A percentile compares a stretch with the other conserved stretches of the same genome.
Conservation (phyloP, 805 yeast species). For the Blastobotrys parvus region DNA sequence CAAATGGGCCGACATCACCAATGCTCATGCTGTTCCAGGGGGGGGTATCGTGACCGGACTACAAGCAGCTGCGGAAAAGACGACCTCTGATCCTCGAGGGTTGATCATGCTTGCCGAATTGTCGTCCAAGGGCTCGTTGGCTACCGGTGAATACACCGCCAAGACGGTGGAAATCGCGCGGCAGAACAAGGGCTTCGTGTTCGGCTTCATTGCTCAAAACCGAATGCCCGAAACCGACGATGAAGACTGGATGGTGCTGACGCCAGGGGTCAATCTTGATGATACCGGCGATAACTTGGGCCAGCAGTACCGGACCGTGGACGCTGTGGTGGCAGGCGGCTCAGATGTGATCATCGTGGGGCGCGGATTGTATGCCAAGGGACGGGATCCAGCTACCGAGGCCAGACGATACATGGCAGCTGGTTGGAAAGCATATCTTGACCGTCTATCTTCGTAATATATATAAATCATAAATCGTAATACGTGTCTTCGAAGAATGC, state of each 20-base stretch:
- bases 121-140: slow-evolving; percentile 88
- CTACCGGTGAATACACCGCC: slow-evolving; percentile 82
- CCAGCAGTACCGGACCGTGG: slow-evolving; percentile 92
- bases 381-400: slow-evolving; percentile 82
- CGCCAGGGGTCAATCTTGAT: slow-evolving; percentile 97
- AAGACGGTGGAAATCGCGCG: slow-evolving; percentile 88
- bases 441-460: slow-evolving; percentile 5
- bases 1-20: slow-evolving; percentile 93
- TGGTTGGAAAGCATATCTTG: slow-evolving; percentile 83
- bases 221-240: slow-evolving; percentile 62
- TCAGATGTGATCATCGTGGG: slow-evolving; percentile 97
- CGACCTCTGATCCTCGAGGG: slow-evolving; percentile 64
- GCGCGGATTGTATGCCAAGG: slow-evolving; percentile 90
- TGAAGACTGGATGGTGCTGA: slow-evolving; percentile 93
- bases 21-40: slow-evolving; percentile 97
- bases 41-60: slow-evolving; percentile 86
- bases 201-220: slow-evolving; percentile 93
- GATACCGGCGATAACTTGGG: slow-evolving; percentile 95
- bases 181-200: slow-evolving; percentile 77
- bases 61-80: slow-evolving; percentile 63
- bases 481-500: slow-evolving; percentile 5
- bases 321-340: slow-evolving; percentile 76
- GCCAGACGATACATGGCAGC: slow-evolving; percentile 85
- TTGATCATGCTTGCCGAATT: slow-evolving; percentile 91
- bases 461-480: slow-evolving; percentile 1